A percentile compares a stretch with the other conserved stretches of the same genome.
phyloP scores from a whole-genome alignment of 1,284 basidiomycete species.

The Boletus hoseneyae region DNA sequence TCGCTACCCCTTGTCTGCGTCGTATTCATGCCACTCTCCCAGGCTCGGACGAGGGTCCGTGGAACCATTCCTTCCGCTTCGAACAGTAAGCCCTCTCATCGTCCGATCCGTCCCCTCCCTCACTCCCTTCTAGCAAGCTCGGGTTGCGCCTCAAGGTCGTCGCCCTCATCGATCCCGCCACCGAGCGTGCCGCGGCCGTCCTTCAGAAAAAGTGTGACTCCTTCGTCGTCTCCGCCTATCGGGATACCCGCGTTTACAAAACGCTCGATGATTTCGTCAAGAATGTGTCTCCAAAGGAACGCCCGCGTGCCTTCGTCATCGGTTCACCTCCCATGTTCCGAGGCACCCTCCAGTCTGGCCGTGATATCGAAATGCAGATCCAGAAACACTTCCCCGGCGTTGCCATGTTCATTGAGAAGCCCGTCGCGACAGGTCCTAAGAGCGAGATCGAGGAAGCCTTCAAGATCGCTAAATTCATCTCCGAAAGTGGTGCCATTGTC shows the following conservation, averaged over 20 bases:
- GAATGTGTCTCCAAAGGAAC: slow-evolving; percentile 58
- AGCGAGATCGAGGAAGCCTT: slow-evolving; percentile 67
- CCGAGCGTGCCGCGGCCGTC: slow-evolving; percentile 77
- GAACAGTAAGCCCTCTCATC: slow-evolving; percentile 62
- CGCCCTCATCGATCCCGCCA: slow-evolving; percentile 89
- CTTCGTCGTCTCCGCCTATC: slow-evolving; percentile 93
- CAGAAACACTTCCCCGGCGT: slow-evolving; percentile 87
- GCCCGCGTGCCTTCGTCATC: slow-evolving; percentile 79
- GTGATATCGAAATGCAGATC: slow-evolving; percentile 89
- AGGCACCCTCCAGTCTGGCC: slow-evolving; percentile 72
- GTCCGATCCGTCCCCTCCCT: slow-evolving; percentile 1
- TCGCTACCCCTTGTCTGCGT: neutral
- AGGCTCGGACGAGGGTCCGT: slow-evolving; percentile 85
- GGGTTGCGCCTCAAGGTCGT: slow-evolving; percentile 95
- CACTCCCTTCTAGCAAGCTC: slow-evolving; percentile 69
- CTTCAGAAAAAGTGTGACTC: slow-evolving; percentile 90
- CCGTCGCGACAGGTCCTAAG: slow-evolving; percentile 81
- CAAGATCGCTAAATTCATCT: slow-evolving; percentile 64
- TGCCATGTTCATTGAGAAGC: slow-evolving; percentile 95
- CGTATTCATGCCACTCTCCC: slow-evolving; percentile 13
- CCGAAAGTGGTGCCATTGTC: slow-evolving; percentile 72
- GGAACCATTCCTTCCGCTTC: slow-evolving; percentile 94
- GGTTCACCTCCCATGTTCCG: slow-evolving; percentile 94
- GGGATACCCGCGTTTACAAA: slow-evolving; percentile 86
- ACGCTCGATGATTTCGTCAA: slow-evolving; percentile 85